Base-by-base conservation (phyloP, 2,329 filamentous ascomycete genomes). In the Calonectria pseudoturangicola region DNA sequence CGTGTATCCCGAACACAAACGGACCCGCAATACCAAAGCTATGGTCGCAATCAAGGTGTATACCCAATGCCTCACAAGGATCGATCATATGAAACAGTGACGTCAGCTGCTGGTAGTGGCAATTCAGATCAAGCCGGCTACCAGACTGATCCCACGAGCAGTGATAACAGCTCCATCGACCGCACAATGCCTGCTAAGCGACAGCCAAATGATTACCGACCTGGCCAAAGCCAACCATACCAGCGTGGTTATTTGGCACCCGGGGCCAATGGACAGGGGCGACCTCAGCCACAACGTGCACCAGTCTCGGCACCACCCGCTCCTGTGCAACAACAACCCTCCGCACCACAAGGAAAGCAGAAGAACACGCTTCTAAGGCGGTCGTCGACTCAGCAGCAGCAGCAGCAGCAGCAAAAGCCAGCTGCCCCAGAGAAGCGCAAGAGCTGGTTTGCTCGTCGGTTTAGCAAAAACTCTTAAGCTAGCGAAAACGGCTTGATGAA, bases 101-200 rank as follows among this genome's bases (percentile, higher is more conserved):
- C 93, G 45, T 95, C 94, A 15, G 93, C 93, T 72, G 92, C 92
- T 13, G 93, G 92, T 27, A 94, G 92, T 80, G 94, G 92, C 63
- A 93, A 91, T 77, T 91, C 93, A 75, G 95, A 98, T 71, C 92
- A 92, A 15, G 92, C 91, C 81, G 93, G 92, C 69, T 96, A 97
- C 83, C 93, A 93, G 76, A 98, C 95, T 72, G 95, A 98, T 81
- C 96, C 94, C 50, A 86, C 89, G 69, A 97, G 94, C 85, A 98
- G 95, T 81, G 94, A 98, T 81, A 98, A 98, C 85, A 97, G 95
- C 85, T 98, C 95, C 2, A 91, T 97, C 77, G 95, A 98, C 81
- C 92, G 95, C 74, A 87, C 92, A 28, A 89, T 92, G 65, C 87
- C 88, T 6, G 86, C 87, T 43, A 89, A 90, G 78, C 89, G 87